phyloP scores from a whole-genome alignment of 768 basidiomycete species.

The Gautieria morchelliformis region DNA sequence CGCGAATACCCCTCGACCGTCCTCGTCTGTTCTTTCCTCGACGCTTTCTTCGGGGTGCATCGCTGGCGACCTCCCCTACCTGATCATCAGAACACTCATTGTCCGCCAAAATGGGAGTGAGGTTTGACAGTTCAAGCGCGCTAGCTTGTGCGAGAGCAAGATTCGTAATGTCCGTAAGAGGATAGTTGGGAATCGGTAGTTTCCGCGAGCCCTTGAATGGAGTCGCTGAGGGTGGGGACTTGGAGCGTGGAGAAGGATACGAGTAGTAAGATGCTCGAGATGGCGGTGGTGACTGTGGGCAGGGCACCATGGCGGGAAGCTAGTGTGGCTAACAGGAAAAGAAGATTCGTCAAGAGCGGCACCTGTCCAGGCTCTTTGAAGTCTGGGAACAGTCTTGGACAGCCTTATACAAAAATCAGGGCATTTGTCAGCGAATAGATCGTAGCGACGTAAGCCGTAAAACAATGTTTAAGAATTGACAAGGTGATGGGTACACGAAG shows the following conservation, averaged over 20 bases:
- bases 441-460: no score
- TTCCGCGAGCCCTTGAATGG: neutral
- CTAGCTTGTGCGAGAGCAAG: neutral
- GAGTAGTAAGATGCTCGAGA: neutral
- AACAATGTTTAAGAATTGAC: no score
- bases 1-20: neutral
- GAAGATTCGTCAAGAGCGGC: no score
- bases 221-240: neutral
- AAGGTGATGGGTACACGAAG: no score
- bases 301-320: neutral
- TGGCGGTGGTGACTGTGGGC: neutral
- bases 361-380: no score
- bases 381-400: no score
- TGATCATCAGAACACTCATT: neutral
- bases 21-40: neutral
- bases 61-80: neutral
- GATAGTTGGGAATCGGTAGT: neutral
- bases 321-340: no score
- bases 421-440: no score
- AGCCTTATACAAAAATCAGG: no score
- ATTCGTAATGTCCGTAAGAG: neutral
- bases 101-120: neutral
- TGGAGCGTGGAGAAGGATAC: neutral
- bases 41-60: neutral
- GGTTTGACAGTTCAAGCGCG: neutral